These are phyloP conservation scores for Panellus pusillus DNA, from an alignment of 768 basidiomycete genomes.

Conservation along the genomic window DNA sequence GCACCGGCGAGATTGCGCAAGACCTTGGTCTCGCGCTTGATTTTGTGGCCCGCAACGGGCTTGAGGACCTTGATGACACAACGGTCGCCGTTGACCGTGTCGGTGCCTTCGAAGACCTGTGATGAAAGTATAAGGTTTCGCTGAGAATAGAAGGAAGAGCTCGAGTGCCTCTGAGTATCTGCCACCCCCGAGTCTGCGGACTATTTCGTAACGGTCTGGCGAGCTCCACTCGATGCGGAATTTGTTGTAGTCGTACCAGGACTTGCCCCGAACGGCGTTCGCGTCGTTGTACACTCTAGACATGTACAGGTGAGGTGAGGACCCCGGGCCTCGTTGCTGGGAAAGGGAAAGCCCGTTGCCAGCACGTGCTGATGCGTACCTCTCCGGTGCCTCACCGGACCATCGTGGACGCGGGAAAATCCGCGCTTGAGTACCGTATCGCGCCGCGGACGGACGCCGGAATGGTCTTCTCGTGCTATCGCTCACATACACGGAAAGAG, in stretches of 20 bases:
- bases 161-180: conserved; percentile 62
- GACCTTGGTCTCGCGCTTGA: conserved; percentile 76
- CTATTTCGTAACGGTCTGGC: conserved; percentile 66
- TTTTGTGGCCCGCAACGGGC: conserved; percentile 69
- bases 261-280: conserved; percentile 54
- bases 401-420: too few relatives aligned
- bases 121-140: not conserved
- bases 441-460: too few relatives aligned
- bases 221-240: conserved; percentile 62
- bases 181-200: conserved; percentile 62
- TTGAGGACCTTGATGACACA: conserved; percentile 74
- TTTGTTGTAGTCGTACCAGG: conserved; percentile 55
- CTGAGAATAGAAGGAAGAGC: not conserved
- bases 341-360: not conserved
- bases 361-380: too few relatives aligned
- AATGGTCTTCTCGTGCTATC: too few relatives aligned
- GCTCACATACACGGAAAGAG: too few relatives aligned
- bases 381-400: too few relatives aligned
- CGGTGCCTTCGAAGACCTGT: conserved; percentile 60
- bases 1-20: conserved; percentile 37
- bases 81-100: conserved; percentile 52
- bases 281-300: conserved; percentile 57
- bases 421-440: too few relatives aligned
- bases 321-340: too few relatives aligned
- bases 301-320: conserved; percentile 27